Evolutionary conservation across 2,329 filamentous ascomycete species (phyloP).

Genomic region (Blastomyces parvus): DNA sequence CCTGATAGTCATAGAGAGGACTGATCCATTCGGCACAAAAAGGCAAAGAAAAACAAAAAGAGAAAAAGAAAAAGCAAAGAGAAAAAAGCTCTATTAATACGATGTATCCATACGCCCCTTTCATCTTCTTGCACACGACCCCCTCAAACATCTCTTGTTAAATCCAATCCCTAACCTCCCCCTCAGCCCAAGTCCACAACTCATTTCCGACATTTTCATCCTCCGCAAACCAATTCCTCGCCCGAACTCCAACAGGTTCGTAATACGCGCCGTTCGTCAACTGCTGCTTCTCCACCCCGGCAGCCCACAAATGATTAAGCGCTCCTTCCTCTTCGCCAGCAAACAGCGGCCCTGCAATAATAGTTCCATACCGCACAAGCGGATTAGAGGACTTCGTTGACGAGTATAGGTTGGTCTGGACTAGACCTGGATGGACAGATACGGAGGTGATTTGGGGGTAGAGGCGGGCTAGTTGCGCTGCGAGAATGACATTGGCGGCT

Average conservation of each 20-base stretch:
- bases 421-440: conserved; percentile 43
- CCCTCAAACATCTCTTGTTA: not conserved
- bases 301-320: conserved; percentile 36
- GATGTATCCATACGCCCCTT: not conserved
- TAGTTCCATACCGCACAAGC: conserved; percentile 19
- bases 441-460: conserved; percentile 37
- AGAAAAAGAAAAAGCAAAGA: too few species aligned
- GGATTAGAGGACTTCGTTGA: conserved; percentile 22
- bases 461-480: conserved; percentile 38
- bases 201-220: conserved; percentile 26
- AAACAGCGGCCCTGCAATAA: conserved; percentile 22
- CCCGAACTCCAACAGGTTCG: conserved; percentile 30
- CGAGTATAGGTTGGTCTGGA: conserved; percentile 34
- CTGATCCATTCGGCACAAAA: not conserved
- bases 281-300: conserved; percentile 24
- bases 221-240: conserved; percentile 24
- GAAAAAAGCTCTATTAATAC: too few species aligned
- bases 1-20: not conserved
- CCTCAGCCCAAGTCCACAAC: conserved; percentile 40
- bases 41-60: not conserved
- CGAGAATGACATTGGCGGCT: conserved; percentile 42
- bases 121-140: not conserved
- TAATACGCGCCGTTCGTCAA: conserved; percentile 35
- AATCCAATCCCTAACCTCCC: conserved; percentile 19
- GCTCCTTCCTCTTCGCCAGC: conserved; percentile 28